Evolutionary conservation across 2,329 filamentous ascomycete genomes (phyloP), one percentile per base, ranked within the genome.

Genomic region (Fusarium robinianum): DNA sequence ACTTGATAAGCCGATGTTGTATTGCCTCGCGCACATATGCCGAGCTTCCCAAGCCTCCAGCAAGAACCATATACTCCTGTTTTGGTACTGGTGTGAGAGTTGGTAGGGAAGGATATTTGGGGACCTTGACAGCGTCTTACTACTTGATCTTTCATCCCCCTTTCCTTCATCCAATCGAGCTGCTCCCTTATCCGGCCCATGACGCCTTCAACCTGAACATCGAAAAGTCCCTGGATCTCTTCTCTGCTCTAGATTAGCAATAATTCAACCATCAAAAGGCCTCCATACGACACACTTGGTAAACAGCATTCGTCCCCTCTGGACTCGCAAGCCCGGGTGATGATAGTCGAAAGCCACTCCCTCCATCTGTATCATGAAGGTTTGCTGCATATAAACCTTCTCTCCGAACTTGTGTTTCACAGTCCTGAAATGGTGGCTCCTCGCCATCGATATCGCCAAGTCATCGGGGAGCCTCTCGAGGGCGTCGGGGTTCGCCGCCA

Each of bases 41-140:
- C 0, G 72, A 75, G 41, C 72, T 74, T 6, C 72, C 72, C 1
- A 76, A 58, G 0, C 72, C 73, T 2, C 72, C 73, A 0, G 72
- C 73, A 1, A 76, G 58, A 5, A 75, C 68, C 53, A 76, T 64
- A 41, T 68, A 69, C 45, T 63, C 64, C 71, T 72, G 7, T 31
- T 6, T 8, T 3, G 12, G 3, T 10, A 6, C 6, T 8, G 17
- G 15, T 19, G 8, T 41, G 1, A 26, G 27, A 33, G 3, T 18
- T 7, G 1, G 14, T 5, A n/a, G n/a, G n/a, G n/a, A n/a, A n/a
- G n/a, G 9, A 4, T 3, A 4, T 10, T 6, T 11, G 11, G 14
- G 4, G 6, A 10, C 6, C 5, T 3, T 8, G 2, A 18, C 5
- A 19, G 17, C 10, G 5, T 48, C 65, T 50, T 52, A 71, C 69